Conservation (phyloP, 352 stramenopile species). For the Phytophthora europaea region DNA sequence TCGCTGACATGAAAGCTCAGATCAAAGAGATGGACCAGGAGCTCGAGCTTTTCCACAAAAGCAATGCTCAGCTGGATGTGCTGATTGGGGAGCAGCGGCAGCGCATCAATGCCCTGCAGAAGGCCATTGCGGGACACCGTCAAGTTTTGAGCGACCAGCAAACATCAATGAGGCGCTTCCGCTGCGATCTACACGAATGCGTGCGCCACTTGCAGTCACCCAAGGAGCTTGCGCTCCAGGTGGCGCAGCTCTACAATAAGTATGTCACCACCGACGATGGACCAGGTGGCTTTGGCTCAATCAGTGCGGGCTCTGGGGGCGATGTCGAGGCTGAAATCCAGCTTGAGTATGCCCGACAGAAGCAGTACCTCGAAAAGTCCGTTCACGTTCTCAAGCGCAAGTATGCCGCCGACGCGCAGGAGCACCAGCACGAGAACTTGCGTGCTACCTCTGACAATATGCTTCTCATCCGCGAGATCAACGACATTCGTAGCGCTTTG, state of each 20-base stretch:
- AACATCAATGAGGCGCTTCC: conserved; percentile 81
- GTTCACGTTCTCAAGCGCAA: conserved; percentile 92
- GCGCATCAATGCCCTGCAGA: conserved; percentile 89
- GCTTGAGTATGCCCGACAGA: conserved; percentile 91
- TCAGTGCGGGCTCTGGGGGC: conserved; percentile 31
- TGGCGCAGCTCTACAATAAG: conserved; percentile 82
- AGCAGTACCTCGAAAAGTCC: conserved; percentile 94
- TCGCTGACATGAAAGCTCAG: conserved; percentile 94
- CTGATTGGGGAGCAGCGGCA: conserved; percentile 94
- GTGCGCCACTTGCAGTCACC: conserved; percentile 82
- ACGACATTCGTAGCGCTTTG: conserved; percentile 88
- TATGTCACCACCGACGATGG: conserved; percentile 62
- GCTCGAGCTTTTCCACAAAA: conserved; percentile 96
- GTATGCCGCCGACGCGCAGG: conserved; percentile 76
- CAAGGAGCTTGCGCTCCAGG: conserved; percentile 77
- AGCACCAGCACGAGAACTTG: conserved; percentile 75
- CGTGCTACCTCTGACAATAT: conserved; percentile 88
- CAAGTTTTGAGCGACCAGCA: conserved; percentile 70
- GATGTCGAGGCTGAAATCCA: conserved; percentile 81
- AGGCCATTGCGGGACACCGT: conserved; percentile 72
- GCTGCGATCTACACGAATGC: conserved; percentile 87
- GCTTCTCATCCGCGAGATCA: conserved; percentile 94
- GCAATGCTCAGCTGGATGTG: conserved; percentile 92
- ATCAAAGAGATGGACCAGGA: conserved; percentile 97
- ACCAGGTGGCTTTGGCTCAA: conserved; percentile 24